Evolutionary conservation across 805 yeast species (phyloP), one percentile per base, ranked within the genome.

Genomic region (Ogataea naganishii): DNA sequence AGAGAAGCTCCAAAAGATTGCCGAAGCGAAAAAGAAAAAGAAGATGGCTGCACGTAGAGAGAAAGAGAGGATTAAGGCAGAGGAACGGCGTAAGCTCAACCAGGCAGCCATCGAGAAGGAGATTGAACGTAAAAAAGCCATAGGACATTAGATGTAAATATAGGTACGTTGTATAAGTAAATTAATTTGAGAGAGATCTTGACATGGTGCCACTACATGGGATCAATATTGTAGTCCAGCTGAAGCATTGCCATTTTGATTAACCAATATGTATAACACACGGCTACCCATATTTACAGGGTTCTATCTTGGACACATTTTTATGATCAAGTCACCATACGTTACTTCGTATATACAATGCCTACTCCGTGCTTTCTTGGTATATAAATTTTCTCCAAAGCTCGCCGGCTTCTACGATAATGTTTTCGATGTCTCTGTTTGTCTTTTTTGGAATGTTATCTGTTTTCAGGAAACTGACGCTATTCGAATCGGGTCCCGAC

Each of bases 331-430:
- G 6, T 16, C 13, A 25, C 20, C 17, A 18, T 14, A 23, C 13
- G 6, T n/a, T 14, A 32, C 12, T 12, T 10, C 18, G 11, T 9
- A n/a, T 6, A 18, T 9, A 20, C 7, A 36, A 26, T 36, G 33
- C 24, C 10, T 59, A 55, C 13, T 73, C 80, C 42, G 67, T 62
- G 41, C 69, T 58, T 47, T 75, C 81, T 34, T 61, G 56, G 65
- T 74, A 82, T 23, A 81, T 57, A 83, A 89, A 82, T 44, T 75
- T 79, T 39, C 95, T 64, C 94, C 94, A 84, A 24, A 81, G 62
- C 46, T 84, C 94, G 19, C 95, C 94, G 3, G 94, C 88, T 49
- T 79, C 88, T 32, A 62, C 58, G 24, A 83, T 65, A 18, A 84
- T 66, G 39, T 77, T 79, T 46, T 81, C 86, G 49, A 84, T 79